Conservation (phyloP, 176 grass and related monocot species). For the Aechmea fasciata region DNA sequence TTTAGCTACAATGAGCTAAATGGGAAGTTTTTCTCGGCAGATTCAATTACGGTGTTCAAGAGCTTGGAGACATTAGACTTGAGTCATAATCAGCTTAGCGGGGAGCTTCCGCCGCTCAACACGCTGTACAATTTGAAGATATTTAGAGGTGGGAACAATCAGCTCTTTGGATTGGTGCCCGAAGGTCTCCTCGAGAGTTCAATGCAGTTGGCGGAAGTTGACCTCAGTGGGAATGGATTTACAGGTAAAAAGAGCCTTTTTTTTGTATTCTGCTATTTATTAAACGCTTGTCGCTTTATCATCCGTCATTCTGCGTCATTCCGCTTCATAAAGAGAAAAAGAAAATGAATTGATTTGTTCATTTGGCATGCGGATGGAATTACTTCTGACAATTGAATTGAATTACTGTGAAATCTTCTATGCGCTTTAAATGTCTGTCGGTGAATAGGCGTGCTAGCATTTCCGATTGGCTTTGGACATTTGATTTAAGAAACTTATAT, state of each 20-base stretch:
- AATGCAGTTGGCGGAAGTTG: conserved; percentile 58
- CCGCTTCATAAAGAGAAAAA: background rate
- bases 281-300: background rate
- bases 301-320: background rate
- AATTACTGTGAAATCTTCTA: too few species aligned
- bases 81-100: conserved; percentile 59
- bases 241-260: conserved; percentile 43
- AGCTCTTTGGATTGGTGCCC: conserved; percentile 58
- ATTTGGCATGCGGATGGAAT: background rate
- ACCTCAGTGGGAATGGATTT: conserved; percentile 91
- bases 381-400: background rate
- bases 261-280: conserved; percentile 12
- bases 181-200: conserved; percentile 52
- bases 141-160: conserved; percentile 48
- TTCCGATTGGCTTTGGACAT: too few species aligned
- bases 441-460: too few species aligned
- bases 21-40: conserved; percentile 53
- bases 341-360: background rate
- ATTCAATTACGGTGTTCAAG: conserved; percentile 64
- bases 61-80: conserved; percentile 82
- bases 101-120: conserved; percentile 49
- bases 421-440: too few species aligned
- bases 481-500: too few species aligned
- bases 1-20: conserved; percentile 68
- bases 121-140: conserved; percentile 64